Conservation (phyloP, 75 land plant genomes). For the Sequoiadendron giganteum region DNA sequence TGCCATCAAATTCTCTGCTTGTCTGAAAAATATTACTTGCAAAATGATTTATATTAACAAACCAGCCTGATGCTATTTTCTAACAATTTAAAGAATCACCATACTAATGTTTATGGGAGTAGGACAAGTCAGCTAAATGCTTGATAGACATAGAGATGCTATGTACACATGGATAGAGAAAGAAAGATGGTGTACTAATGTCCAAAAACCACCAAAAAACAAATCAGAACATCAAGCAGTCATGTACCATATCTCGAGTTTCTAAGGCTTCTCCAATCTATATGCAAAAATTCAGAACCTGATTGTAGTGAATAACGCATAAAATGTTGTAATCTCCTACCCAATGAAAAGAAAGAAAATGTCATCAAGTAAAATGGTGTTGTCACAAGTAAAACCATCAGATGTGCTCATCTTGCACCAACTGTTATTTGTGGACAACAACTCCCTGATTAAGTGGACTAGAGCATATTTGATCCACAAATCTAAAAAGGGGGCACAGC, state of each 20-base stretch:
- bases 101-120: neutral
- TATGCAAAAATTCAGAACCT: neutral
- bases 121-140: neutral
- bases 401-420: neutral
- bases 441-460: neutral
- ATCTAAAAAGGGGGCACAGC: neutral
- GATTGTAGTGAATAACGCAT: neutral
- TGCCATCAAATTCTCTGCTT: neutral
- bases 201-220: neutral
- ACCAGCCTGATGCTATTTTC: neutral
- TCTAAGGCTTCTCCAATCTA: neutral
- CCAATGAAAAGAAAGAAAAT: neutral
- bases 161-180: neutral
- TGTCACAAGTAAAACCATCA: neutral
- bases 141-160: neutral
- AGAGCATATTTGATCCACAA: neutral
- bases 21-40: neutral
- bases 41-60: conserved; percentile 2
- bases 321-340: neutral
- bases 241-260: neutral
- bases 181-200: neutral
- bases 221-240: neutral
- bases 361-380: neutral
- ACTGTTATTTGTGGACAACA: neutral
- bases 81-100: neutral